These are phyloP conservation scores for Talaromyces sp. DNA, from an alignment of 2,329 filamentous ascomycete genomes.

Conservation along the genomic window DNA sequence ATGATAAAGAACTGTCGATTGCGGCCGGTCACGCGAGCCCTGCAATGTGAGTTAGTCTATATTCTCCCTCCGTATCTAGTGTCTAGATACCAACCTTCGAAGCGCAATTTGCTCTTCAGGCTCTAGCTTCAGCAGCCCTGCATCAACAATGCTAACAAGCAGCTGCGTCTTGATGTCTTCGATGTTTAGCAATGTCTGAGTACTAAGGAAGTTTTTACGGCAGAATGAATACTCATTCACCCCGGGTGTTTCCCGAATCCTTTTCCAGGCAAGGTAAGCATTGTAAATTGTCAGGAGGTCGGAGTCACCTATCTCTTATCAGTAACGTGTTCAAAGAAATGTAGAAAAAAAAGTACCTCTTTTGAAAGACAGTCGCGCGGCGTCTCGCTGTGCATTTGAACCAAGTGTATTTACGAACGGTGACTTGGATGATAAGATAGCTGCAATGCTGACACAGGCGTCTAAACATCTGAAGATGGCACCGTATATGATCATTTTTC, in stretches of 20 bases:
- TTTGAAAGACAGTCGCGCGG: slow-evolving; percentile 72
- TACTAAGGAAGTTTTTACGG: slow-evolving; percentile 85
- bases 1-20: slow-evolving; percentile 78
- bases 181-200: slow-evolving; percentile 85
- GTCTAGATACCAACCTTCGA: slow-evolving; percentile 49
- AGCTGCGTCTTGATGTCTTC: slow-evolving; percentile 95
- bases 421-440: slow-evolving; percentile 89
- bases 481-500: slow-evolving; percentile 85
- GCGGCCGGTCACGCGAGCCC: slow-evolving; percentile 60
- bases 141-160: slow-evolving; percentile 77
- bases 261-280: slow-evolving; percentile 85
- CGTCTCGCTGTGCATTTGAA: slow-evolving; percentile 75
- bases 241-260: slow-evolving; percentile 66
- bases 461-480: slow-evolving; percentile 88
- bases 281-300: slow-evolving; percentile 92
- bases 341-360: slow-evolving; percentile 46
- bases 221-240: slow-evolving; percentile 85
- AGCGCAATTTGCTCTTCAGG: slow-evolving; percentile 67
- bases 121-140: slow-evolving; percentile 73
- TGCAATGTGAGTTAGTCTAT: slow-evolving; percentile 22
- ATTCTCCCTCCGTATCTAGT: neutral
- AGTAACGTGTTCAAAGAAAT: neutral
- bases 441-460: slow-evolving; percentile 84
- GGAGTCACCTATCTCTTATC: slow-evolving; percentile 61
- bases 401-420: slow-evolving; percentile 87